These are phyloP conservation scores for Fusarium algeriense DNA, from an alignment of 2,329 filamentous ascomycete species.

Conservation along the genomic window DNA sequence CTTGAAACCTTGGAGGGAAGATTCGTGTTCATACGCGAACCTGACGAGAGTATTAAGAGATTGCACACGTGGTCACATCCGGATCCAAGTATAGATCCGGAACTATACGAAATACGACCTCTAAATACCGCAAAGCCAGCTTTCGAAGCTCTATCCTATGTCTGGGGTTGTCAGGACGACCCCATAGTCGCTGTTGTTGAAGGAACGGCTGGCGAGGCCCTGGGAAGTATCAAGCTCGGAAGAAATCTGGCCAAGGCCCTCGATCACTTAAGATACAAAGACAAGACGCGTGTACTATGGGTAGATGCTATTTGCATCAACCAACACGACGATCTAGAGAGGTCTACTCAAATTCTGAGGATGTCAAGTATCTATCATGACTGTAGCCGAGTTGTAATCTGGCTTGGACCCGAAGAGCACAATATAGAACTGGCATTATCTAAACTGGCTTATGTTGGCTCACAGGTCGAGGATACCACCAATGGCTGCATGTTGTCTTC, in stretches of 20 bases:
- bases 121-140: background rate
- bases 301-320: background rate
- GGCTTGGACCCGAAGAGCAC: background rate
- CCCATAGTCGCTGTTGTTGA: background rate
- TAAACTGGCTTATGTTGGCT: background rate
- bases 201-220: rapidly evolving
- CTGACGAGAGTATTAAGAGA: no score
- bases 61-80: background rate
- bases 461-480: background rate
- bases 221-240: background rate
- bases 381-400: background rate
- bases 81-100: background rate
- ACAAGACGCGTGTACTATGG: background rate
- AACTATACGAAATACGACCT: background rate
- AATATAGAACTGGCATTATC: background rate
- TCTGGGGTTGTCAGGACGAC: background rate
- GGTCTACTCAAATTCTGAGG: background rate
- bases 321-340: background rate
- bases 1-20: rapidly evolving
- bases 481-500: rapidly evolving
- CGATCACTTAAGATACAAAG: background rate
- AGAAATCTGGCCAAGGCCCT: background rate
- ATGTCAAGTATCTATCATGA: background rate
- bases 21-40: background rate
- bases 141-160: background rate